These are phyloP conservation scores for Helicosporidium sp. DNA, from an alignment of 139 green algal species.

Conservation along the genomic window DNA sequence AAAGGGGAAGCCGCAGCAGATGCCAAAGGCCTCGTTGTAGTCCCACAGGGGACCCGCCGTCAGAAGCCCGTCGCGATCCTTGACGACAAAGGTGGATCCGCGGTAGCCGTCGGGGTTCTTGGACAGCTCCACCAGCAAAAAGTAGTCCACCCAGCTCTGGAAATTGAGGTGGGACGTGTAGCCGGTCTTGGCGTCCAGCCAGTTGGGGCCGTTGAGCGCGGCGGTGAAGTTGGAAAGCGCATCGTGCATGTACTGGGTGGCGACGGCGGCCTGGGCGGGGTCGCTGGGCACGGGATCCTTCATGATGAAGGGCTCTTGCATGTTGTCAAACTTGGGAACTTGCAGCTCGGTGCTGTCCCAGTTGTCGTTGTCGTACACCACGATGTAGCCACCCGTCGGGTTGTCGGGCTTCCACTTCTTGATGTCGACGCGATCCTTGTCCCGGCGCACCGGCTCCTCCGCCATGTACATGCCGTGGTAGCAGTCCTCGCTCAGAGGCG, in stretches of 20 bases:
- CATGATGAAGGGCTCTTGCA: no score
- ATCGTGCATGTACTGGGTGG: constrained; percentile 7
- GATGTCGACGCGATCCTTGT: constrained; percentile 4
- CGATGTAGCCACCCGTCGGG: constrained; percentile 24
- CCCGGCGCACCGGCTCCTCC: constrained; percentile 5
- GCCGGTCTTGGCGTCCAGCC: constrained; percentile 1
- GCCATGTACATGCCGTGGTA: constrained; percentile 18
- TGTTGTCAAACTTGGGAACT: no score
- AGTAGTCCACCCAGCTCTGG: constrained; percentile 26
- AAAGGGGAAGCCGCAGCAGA: constrained; percentile 66
- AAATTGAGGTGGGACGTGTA: constrained; percentile 19
- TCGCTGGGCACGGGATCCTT: no score
- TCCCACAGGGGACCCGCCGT: constrained; percentile 12
- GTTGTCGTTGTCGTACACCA: constrained; percentile 40
- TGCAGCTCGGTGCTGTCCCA: no score
- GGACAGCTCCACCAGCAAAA: constrained; percentile 27
- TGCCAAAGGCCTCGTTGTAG: constrained; percentile 39
- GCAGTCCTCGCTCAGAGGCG: neutral
- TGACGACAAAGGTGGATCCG: constrained; percentile 17
- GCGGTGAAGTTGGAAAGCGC: no score
- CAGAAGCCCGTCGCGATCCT: constrained; percentile 13
- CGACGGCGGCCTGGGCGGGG: no score
- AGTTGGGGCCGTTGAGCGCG: constrained; percentile 6
- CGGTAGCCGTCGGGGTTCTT: constrained; percentile 41
- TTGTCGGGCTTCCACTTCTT: constrained; percentile 5